phyloP scores from a whole-genome alignment of 257 asterid genomes.

The Eucommia ulmoides region DNA sequence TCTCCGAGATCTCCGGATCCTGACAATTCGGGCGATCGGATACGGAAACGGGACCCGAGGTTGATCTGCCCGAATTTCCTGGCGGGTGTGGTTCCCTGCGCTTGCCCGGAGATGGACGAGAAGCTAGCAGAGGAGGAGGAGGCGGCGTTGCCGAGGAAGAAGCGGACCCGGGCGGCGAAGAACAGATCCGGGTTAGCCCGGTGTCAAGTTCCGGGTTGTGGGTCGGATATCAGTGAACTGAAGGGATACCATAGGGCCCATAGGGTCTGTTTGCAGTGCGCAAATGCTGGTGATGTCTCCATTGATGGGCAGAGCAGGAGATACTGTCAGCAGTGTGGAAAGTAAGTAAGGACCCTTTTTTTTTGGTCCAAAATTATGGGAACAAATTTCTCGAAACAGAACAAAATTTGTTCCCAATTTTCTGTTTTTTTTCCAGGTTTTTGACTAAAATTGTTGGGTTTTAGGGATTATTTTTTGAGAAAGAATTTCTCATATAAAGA shows the following conservation, averaged over 20 bases:
- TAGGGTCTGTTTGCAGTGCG: constrained; percentile 74
- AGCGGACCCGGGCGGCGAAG: constrained; percentile 48
- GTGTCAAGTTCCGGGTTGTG: constrained; percentile 89
- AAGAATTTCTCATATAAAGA: too few species aligned
- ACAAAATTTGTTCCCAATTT: too few species aligned
- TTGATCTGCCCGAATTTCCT: constrained; percentile 70
- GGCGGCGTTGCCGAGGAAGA: constrained; percentile 46
- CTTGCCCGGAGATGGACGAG: constrained; percentile 92
- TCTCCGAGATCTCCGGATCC: too few species aligned
- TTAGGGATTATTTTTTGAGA: too few species aligned
- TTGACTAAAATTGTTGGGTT: too few species aligned
- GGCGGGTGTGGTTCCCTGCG: constrained; percentile 82
- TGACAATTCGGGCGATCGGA: too few species aligned
- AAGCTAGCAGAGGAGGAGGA: constrained; percentile 47
- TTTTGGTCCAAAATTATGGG: too few species aligned
- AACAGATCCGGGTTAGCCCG: constrained; percentile 27
- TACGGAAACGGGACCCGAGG: constrained; percentile 85
- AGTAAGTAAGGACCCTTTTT: too few species aligned
- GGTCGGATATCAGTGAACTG: constrained; percentile 75
- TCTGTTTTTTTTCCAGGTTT: too few species aligned
- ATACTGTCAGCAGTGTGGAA: constrained; percentile 75
- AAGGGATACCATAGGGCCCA: constrained; percentile 92
- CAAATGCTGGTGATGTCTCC: constrained; percentile 54
- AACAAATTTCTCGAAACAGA: too few species aligned
- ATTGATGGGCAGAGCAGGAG: constrained; percentile 82